phyloP scores from a whole-genome alignment of 148 eudicot genomes.

The Rhododendron vialii region DNA sequence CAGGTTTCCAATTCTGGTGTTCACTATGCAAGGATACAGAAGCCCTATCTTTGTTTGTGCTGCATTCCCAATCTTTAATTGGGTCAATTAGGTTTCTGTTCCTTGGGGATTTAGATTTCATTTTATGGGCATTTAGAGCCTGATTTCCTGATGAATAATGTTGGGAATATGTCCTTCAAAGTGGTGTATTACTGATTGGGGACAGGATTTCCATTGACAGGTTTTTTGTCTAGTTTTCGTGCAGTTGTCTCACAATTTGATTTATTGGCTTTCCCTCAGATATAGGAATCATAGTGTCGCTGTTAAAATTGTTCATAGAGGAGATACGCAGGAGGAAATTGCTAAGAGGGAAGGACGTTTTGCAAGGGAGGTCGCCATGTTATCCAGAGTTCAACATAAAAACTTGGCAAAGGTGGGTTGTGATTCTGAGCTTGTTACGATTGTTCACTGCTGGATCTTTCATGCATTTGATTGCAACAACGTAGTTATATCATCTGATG shows the following conservation, averaged over 20 bases:
- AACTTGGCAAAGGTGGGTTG: slow-evolving; percentile 73
- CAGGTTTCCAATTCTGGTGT: background rate
- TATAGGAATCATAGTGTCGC: slow-evolving; percentile 83
- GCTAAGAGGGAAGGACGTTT: slow-evolving; percentile 65
- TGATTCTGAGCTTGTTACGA: background rate
- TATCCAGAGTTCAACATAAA: slow-evolving; percentile 87
- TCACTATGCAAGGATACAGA: background rate
- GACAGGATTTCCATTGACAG: background rate
- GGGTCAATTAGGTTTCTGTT: background rate
- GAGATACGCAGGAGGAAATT: slow-evolving; percentile 86
- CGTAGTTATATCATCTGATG: background rate
- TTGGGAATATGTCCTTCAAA: background rate
- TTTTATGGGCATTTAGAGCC: background rate
- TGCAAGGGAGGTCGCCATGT: slow-evolving; percentile 86
- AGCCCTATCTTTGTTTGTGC: background rate
- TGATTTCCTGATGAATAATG: background rate
- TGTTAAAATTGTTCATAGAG: slow-evolving; percentile 73
- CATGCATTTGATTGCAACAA: background rate
- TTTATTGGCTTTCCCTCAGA: slow-evolving; percentile 30
- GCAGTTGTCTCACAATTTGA: background rate
- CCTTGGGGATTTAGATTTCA: background rate
- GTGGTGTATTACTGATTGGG: background rate
- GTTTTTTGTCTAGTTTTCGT: background rate
- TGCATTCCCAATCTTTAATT: background rate
- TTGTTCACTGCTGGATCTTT: background rate